phyloP scores from a whole-genome alignment of 1,139 yeast species.

The Suhomyces guaymorum region DNA sequence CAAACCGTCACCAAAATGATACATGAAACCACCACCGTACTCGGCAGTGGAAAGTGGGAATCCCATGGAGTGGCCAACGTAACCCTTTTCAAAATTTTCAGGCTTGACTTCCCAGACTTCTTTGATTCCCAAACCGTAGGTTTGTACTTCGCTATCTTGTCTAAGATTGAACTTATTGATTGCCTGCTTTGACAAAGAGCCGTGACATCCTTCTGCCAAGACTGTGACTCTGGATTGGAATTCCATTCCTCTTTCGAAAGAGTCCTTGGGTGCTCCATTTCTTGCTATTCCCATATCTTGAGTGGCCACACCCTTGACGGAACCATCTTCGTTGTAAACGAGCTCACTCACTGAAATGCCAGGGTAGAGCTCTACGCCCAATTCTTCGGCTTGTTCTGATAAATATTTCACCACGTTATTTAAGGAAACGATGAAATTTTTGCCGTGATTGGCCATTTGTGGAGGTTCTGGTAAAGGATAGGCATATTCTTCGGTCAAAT shows the following conservation, averaged over 20 bases:
- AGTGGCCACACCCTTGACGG: slow-evolving; percentile 88
- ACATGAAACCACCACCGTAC: slow-evolving; percentile 96
- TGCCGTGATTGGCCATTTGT: slow-evolving; percentile 76
- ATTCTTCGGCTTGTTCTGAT: slow-evolving; percentile 85
- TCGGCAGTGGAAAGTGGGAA: slow-evolving; percentile 73
- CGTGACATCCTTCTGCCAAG: slow-evolving; percentile 96
- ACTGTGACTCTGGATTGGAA: slow-evolving; percentile 87
- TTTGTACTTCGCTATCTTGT: slow-evolving; percentile 69
- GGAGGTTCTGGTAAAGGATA: slow-evolving; percentile 91
- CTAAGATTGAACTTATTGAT: slow-evolving; percentile 70
- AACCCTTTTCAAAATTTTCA: slow-evolving; percentile 77
- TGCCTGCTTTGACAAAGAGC: slow-evolving; percentile 79
- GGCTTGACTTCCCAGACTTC: slow-evolving; percentile 97
- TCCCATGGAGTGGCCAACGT: slow-evolving; percentile 86
- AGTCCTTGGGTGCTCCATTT: slow-evolving; percentile 71
- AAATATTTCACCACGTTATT: slow-evolving; percentile 80
- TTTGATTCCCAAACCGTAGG: slow-evolving; percentile 92
- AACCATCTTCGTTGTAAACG: slow-evolving; percentile 56
- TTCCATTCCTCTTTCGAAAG: slow-evolving; percentile 95
- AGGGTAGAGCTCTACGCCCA: slow-evolving; percentile 93
- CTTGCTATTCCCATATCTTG: slow-evolving; percentile 84
- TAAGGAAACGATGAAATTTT: slow-evolving; percentile 82
- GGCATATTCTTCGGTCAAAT: slow-evolving; percentile 56
- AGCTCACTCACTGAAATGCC: slow-evolving; percentile 88
- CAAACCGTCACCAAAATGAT: slow-evolving; percentile 91